Evolutionary conservation across 495 filamentous ascomycete species (phyloP).

Genomic region (Tuber brumale): DNA sequence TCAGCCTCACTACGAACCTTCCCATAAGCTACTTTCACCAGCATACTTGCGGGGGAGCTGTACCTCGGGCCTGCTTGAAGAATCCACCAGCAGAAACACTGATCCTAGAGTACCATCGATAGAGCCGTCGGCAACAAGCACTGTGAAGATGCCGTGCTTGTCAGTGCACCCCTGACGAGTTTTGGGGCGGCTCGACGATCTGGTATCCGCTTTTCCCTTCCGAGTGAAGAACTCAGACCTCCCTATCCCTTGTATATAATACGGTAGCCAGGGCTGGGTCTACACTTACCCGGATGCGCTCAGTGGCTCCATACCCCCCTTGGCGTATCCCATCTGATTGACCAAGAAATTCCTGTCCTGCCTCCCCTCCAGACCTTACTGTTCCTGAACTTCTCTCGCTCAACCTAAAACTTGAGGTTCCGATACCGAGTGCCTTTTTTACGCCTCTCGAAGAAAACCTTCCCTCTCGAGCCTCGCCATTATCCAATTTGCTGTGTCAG

Average conservation of each 20-base stretch:
- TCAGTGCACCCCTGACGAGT: background rate
- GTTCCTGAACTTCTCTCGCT: conserved; percentile 6
- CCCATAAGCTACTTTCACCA: background rate
- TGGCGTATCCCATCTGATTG: conserved; percentile 13
- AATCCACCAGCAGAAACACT: background rate
- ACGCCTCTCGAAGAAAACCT: background rate
- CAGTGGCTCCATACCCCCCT: conserved; percentile 19
- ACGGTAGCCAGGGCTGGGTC: background rate
- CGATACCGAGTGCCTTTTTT: background rate
- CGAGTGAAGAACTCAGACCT: background rate
- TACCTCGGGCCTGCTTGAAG: background rate
- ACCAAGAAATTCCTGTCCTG: conserved; percentile 8
- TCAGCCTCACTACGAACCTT: background rate
- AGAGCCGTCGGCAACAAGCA: background rate
- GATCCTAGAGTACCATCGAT: background rate
- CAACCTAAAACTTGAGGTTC: background rate
- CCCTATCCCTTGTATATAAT: background rate
- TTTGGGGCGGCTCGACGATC: conserved; percentile 22
- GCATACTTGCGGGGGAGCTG: background rate
- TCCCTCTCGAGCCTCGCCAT: background rate
- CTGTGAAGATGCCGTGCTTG: background rate
- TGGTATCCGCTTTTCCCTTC: conserved; percentile 11
- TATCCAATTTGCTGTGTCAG: background rate
- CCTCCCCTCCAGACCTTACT: conserved; percentile 14
- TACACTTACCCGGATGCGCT: conserved; percentile 13